Base-by-base conservation (phyloP, 176 grass and related monocot genomes). In the bread wheat (Triticum aestivum) region DNA sequence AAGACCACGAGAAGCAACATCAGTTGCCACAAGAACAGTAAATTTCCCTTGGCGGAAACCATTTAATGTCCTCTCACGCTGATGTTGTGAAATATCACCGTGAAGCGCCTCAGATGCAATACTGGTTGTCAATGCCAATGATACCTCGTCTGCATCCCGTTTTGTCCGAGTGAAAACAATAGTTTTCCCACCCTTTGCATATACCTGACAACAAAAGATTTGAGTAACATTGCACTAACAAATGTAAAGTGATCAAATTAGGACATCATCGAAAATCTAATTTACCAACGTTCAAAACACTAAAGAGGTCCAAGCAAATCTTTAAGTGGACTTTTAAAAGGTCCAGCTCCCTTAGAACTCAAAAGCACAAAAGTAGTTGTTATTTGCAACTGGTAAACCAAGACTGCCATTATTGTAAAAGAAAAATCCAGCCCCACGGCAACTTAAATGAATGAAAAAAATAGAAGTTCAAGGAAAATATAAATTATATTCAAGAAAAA, bases 131-230 rank as follows among this genome's bases (percentile, higher is more conserved):
- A 99, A 54, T 56, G 94, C 79, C 83, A 92, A 88, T 63, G 97
- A 94, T 47, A 99, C 97, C 81, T 99, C 94, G 5, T 99, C 97
- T 61, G 94, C 97, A 91, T 99, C 97, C 47, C 92, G 86, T 85
- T 99, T 99, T 0, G 92, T 99, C 54, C 89, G 85, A 85, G 97
- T 96, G 82, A 99, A 99, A 86, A 99, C 94, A 72, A 99, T 99
- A 51, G 97, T 94, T 88, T 99, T 99, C 18, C 97, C 97, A 92
- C 97, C 97, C 85, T 96, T 99, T 86, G 97, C 97, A 90, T 99
- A 91, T 69, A 91, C 97, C 97, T 99, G 82, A 15, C 32, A 81
- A 88, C 29, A 78, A 78, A 71, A 61, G 9, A 85, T 45, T 65
- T 69, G 30, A 82, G 79, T 72, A 76, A 11, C 39, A 70, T 80